Evolutionary conservation across 2,329 filamentous ascomycete genomes (phyloP).

Genomic region (Talaromyces sp.): DNA sequence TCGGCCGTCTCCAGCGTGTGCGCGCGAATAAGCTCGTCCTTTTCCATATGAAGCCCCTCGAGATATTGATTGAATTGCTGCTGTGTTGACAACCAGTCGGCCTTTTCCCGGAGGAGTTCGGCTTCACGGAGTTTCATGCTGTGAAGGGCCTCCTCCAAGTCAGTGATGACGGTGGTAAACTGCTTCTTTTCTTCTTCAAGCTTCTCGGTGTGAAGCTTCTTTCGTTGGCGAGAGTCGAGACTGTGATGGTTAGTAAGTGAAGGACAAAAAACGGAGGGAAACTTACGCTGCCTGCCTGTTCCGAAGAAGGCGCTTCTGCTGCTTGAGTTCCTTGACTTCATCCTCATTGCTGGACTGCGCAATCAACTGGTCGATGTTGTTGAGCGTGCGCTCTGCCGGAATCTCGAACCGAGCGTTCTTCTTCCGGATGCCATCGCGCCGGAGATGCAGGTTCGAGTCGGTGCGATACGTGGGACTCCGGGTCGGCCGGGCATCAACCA

Average conservation of each 20-base stretch:
- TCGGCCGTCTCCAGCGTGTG: slow-evolving; percentile 89
- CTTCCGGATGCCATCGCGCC: slow-evolving; percentile 89
- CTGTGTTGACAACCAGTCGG: slow-evolving; percentile 63
- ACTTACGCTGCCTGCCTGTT: slow-evolving; percentile 96
- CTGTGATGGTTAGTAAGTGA: slow-evolving; percentile 39
- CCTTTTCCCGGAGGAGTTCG: slow-evolving; percentile 48
- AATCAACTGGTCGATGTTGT: slow-evolving; percentile 93
- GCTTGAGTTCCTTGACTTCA: slow-evolving; percentile 96
- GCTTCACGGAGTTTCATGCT: slow-evolving; percentile 59
- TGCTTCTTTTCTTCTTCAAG: slow-evolving; percentile 96
- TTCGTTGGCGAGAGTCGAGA: slow-evolving; percentile 91
- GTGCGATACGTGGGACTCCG: slow-evolving; percentile 62
- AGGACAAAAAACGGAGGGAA: slow-evolving; percentile 14
- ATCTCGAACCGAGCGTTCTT: slow-evolving; percentile 99
- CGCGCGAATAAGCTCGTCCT: slow-evolving; percentile 80
- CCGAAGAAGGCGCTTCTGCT: slow-evolving; percentile 88
- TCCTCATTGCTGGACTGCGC: slow-evolving; percentile 73
- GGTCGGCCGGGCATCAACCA: slow-evolving; percentile 48
- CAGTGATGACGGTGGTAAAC: slow-evolving; percentile 67
- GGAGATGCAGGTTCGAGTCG: slow-evolving; percentile 66
- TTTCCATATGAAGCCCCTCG: slow-evolving; percentile 72
- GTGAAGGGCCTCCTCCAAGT: slow-evolving; percentile 71
- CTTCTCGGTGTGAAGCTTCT: slow-evolving; percentile 96
- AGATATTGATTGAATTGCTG: slow-evolving; percentile 70
- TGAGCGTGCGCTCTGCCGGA: slow-evolving; percentile 83